phyloP scores from a whole-genome alignment of 1,284 basidiomycete genomes.

The Sporisorium exsertum region DNA sequence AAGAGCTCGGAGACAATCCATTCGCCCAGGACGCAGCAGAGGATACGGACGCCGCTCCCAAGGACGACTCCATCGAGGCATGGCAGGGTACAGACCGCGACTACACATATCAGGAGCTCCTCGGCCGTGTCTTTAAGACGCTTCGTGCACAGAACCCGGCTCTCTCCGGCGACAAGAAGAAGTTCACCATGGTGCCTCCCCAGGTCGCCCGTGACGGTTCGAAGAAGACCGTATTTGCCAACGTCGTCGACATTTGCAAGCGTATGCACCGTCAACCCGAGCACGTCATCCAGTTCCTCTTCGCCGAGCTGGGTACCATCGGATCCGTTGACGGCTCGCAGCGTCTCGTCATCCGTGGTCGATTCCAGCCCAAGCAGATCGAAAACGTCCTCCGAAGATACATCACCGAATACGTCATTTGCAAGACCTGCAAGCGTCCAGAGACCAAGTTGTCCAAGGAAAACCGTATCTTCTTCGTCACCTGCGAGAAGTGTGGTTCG shows the following conservation, averaged over 20 bases:
- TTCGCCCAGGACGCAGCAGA: conserved; percentile 53
- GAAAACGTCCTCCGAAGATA: conserved; percentile 97
- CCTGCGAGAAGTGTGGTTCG: conserved; percentile 93
- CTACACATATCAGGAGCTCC: conserved; percentile 94
- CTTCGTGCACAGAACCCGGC: conserved; percentile 95
- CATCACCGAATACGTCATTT: conserved; percentile 99
- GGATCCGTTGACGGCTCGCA: conserved; percentile 93
- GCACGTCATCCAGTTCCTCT: conserved; percentile 97
- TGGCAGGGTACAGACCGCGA: conserved; percentile 92
- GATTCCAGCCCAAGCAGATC: conserved; percentile 98
- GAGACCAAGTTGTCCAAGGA: conserved; percentile 96
- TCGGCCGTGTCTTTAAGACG: conserved; percentile 89
- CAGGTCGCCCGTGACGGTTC: conserved; percentile 91
- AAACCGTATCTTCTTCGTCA: conserved; percentile 99
- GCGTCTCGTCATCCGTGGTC: conserved; percentile 94
- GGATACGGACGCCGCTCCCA: conserved; percentile 35
- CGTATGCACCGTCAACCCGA: conserved; percentile 99
- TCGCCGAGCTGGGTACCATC: conserved; percentile 97
- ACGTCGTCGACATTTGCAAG: conserved; percentile 97
- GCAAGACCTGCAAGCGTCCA: conserved; percentile 99
- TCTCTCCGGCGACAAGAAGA: conserved; percentile 79
- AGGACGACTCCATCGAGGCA: conserved; percentile 70
- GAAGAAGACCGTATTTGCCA: conserved; percentile 97
- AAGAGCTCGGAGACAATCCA: conserved; percentile 63
- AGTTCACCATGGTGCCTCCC: conserved; percentile 98